Conservation (phyloP, 1,284 basidiomycete species). For the Puccinia brachypodii region DNA sequence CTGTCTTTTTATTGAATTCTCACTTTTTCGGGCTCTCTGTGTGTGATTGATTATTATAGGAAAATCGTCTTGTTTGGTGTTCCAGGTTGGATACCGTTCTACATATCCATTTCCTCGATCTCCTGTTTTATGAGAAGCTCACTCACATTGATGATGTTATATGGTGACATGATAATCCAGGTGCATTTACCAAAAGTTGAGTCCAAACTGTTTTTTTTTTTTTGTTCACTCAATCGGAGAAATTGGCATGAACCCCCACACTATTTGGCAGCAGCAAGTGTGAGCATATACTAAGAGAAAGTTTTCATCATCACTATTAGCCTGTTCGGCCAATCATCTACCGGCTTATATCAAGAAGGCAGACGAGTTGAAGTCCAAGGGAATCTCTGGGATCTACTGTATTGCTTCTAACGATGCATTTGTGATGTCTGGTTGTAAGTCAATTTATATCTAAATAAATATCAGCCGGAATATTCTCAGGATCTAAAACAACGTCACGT, state of each 20-base stretch:
- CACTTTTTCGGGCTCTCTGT: too few relatives aligned
- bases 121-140: background rate
- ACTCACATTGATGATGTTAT: background rate
- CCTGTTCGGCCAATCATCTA: constrained; percentile 35
- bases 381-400: constrained; percentile 35
- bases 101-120: background rate
- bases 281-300: background rate
- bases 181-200: constrained; percentile 41
- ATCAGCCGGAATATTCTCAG: background rate
- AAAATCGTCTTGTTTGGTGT: constrained; percentile 44
- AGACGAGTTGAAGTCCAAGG: constrained; percentile 34
- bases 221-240: background rate
- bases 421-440: constrained; percentile 46
- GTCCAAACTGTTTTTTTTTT: background rate
- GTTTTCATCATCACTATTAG: background rate
- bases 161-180: background rate
- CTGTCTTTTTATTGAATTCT: background rate
- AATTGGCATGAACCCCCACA: background rate
- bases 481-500: background rate
- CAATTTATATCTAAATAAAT: background rate
- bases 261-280: background rate
- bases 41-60: background rate
- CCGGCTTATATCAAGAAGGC: constrained; percentile 31
- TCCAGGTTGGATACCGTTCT: constrained; percentile 10
- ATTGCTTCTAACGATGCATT: constrained; percentile 39